A percentile compares a stretch with the other conserved stretches of the same genome.
Evolutionary conservation across 306 rosid species (phyloP).

Genomic region (Carpinus viminea): DNA sequence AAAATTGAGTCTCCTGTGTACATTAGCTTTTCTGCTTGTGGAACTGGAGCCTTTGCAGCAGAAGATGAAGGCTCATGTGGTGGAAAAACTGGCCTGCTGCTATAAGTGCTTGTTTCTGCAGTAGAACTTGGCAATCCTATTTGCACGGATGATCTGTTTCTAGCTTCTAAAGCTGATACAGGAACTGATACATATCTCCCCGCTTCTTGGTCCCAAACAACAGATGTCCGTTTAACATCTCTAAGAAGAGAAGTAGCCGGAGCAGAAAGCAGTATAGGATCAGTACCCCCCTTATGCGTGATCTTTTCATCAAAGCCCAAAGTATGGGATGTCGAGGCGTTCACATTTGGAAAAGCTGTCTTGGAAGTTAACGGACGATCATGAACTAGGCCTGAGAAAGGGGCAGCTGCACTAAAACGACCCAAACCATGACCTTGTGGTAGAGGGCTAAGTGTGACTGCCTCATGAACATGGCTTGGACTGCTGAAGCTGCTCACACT

Average conservation of each 20-base stretch:
- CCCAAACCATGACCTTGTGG: constrained; percentile 71
- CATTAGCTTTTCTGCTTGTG: constrained; percentile 67
- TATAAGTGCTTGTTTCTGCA: constrained; percentile 52
- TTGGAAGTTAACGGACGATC: constrained; percentile 59
- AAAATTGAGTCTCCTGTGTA: constrained; percentile 95
- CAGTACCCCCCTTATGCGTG: constrained; percentile 57
- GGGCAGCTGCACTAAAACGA: constrained; percentile 53
- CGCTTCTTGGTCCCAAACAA: constrained; percentile 99
- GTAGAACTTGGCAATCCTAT: constrained; percentile 51
- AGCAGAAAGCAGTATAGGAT: constrained; percentile 63
- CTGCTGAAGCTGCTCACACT: constrained; percentile 97
- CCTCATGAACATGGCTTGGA: constrained; percentile 85
- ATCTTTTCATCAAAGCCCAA: constrained; percentile 71
- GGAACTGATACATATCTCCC: constrained; percentile 95
- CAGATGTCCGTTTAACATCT: constrained; percentile 88
- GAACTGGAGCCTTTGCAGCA: constrained; percentile 47
- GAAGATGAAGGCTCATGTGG: constrained; percentile 60
- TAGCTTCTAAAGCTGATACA: constrained; percentile 72
- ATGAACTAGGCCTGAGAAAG: constrained; percentile 60
- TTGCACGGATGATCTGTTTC: constrained; percentile 53
- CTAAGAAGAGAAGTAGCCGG: constrained; percentile 74
- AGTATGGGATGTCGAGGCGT: constrained; percentile 46
- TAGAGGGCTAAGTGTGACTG: constrained; percentile 88
- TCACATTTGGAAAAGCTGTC: constrained; percentile 52
- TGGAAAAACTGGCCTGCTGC: constrained; percentile 52